Evolutionary conservation across 2,329 filamentous ascomycete genomes (phyloP).

Genomic region (Helotiales sp.): DNA sequence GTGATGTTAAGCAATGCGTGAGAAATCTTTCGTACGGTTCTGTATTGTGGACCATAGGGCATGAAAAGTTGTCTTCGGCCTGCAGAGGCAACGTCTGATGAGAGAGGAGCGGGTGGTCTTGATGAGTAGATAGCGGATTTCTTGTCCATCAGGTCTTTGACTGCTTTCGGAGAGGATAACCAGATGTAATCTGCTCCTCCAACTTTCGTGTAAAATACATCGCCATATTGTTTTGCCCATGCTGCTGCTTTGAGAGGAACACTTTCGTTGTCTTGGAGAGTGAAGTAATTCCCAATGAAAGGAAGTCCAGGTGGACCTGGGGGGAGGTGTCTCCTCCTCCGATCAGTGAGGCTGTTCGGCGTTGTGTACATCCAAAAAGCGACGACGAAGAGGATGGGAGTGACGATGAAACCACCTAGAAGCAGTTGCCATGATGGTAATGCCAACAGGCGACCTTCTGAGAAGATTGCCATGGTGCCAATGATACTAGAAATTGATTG

Average conservation of each 20-base stretch:
- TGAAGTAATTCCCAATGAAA: constrained; percentile 40
- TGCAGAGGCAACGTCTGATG: constrained; percentile 36
- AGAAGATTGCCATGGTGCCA: not conserved
- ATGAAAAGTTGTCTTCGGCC: constrained; percentile 31
- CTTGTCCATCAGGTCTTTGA: constrained; percentile 29
- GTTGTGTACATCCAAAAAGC: constrained; percentile 22
- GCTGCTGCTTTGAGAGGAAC: constrained; percentile 32
- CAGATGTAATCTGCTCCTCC: constrained; percentile 42
- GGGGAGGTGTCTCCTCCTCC: constrained; percentile 34
- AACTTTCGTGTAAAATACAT: constrained; percentile 42
- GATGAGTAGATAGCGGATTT: constrained; percentile 35
- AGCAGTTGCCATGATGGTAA: constrained; percentile 13
- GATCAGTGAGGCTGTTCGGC: constrained; percentile 23
- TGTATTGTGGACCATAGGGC: constrained; percentile 31
- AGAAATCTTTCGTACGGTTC: constrained; percentile 31
- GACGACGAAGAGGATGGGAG: constrained; percentile 10
- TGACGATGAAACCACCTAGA: not conserved
- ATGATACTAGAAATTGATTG: not conserved
- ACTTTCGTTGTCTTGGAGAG: constrained; percentile 37
- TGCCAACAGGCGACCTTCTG: not conserved
- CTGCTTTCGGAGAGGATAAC: constrained; percentile 34
- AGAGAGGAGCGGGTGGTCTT: constrained; percentile 39
- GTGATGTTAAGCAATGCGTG: constrained; percentile 32
- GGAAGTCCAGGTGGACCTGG: constrained; percentile 41
- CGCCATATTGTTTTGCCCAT: constrained; percentile 39